Evolutionary conservation across 495 filamentous ascomycete species (phyloP).

Genomic region (Tuber melanosporum): DNA sequence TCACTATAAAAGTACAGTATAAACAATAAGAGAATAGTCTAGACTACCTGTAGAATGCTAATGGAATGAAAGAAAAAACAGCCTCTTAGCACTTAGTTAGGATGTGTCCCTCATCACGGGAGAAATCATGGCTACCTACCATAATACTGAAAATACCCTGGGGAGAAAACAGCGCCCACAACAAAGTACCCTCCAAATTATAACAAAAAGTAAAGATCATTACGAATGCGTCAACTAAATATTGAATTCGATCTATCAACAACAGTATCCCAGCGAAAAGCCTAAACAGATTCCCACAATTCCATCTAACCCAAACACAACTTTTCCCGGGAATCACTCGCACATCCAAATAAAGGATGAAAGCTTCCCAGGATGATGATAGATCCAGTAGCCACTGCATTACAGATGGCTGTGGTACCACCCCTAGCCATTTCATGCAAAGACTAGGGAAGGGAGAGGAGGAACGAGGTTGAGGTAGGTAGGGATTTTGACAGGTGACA

Average conservation of each 20-base stretch:
- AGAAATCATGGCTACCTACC: background rate
- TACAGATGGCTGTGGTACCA: background rate
- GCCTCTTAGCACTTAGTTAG: background rate
- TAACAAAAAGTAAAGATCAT: background rate
- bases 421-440: background rate
- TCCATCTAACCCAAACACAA: background rate
- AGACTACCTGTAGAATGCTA: background rate
- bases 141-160: background rate
- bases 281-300: slow-evolving; percentile 1
- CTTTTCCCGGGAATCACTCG: background rate
- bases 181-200: background rate
- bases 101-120: background rate
- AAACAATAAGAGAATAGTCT: background rate
- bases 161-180: background rate
- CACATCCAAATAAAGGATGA: background rate
- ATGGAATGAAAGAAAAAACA: background rate
- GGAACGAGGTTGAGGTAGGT: slow-evolving; percentile 4
- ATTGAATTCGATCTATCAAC: slow-evolving; percentile 2
- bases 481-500: slow-evolving; percentile 3
- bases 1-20: background rate
- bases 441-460: background rate
- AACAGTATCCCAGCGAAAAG: slow-evolving; percentile 1
- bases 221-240: background rate
- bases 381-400: background rate
- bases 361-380: background rate